Percentiles rank a stretch among this genome's conserved stretches.
phyloP scores from a whole-genome alignment of 371 early-diverging fungal genomes.

The Mucor sp. region DNA sequence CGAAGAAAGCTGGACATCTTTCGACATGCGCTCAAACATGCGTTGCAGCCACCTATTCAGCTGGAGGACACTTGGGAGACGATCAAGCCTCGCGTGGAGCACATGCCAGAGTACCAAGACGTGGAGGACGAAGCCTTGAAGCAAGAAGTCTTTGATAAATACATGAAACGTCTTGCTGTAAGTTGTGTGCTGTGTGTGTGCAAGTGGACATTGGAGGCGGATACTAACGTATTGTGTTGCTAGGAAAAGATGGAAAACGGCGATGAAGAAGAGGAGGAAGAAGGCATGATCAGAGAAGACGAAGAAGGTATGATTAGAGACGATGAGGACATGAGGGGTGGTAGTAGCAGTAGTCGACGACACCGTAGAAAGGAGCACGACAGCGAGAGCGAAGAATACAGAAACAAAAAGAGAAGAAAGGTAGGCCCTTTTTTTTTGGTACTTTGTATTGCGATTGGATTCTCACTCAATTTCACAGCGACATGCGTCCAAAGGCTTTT shows the following conservation, averaged over 20 bases:
- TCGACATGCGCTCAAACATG: conserved; percentile 66
- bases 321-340: conserved; percentile 9
- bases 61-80: conserved; percentile 71
- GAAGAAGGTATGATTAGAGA: conserved; percentile 35
- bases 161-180: conserved; percentile 69
- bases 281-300: conserved; percentile 37
- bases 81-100: conserved; percentile 57
- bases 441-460: background rate
- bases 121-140: conserved; percentile 67
- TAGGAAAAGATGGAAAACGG: conserved; percentile 31
- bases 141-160: conserved; percentile 78
- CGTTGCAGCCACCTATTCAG: conserved; percentile 58
- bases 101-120: conserved; percentile 61
- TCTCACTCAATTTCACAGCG: background rate
- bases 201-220: background rate
- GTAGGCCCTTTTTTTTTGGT: conserved; percentile 9
- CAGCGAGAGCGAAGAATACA: conserved; percentile 27
- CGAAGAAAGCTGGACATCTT: conserved; percentile 78
- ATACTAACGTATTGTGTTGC: too few species aligned
- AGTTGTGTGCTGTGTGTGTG: background rate
- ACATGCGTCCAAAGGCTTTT: conserved; percentile 16
- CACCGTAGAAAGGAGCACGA: conserved; percentile 28
- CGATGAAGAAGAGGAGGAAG: conserved; percentile 40
- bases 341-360: conserved; percentile 18
- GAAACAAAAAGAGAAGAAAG: conserved; percentile 25